Base-by-base conservation (phyloP, 208 protist species). In the Angomonas deanei region DNA sequence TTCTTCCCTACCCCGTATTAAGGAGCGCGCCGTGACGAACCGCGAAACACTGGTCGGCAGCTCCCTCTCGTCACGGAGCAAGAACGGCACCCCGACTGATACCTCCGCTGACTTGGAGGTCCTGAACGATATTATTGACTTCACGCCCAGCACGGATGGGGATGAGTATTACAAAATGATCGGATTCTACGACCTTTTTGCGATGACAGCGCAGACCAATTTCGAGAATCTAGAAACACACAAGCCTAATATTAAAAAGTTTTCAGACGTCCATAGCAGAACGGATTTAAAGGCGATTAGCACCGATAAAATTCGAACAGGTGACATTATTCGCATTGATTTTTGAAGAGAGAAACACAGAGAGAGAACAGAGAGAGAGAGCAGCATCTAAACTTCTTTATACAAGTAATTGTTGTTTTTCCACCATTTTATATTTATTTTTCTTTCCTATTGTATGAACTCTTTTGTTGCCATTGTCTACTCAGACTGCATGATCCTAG, bases 101-200 rank as follows among this genome's bases (percentile, higher is more conserved):
- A 42, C 8, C 8, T n/a, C 8, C 36, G 15, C 11, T 15, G 36
- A 42, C 15, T 42, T 42, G 15, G 36, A 42, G 36, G 36, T 15
- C 15, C 36, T 42, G 36, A 42, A 42, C 15, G 36, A 42, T n/a
- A 42, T 42, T 42, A 42, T 42, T 42, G 8, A 8, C 11, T 42
- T 8, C 36, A n/a, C 36, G 8, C 36, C 36, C 11, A 42, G 11
- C 11, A 15, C 8, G 8, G 36, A n/a, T 8, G 36, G 8, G 36
- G 36, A 15, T 42, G 11, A n/a, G 8, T 42, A 42, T 42, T 15
- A 42, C 8, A 42, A 15, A n/a, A n/a, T 15, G 11, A 42, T 42
- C 15, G 13, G 79, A 86, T 60, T 78, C 80, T 0, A 70, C 79
- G 13, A 70, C 78, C 34, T 75, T 84, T 32, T 91, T 78, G 48